A percentile compares a stretch with the other conserved stretches of the same genome.
Conservation (phyloP, 2,329 filamentous ascomycete species). For the Colletotrichum incanum region DNA sequence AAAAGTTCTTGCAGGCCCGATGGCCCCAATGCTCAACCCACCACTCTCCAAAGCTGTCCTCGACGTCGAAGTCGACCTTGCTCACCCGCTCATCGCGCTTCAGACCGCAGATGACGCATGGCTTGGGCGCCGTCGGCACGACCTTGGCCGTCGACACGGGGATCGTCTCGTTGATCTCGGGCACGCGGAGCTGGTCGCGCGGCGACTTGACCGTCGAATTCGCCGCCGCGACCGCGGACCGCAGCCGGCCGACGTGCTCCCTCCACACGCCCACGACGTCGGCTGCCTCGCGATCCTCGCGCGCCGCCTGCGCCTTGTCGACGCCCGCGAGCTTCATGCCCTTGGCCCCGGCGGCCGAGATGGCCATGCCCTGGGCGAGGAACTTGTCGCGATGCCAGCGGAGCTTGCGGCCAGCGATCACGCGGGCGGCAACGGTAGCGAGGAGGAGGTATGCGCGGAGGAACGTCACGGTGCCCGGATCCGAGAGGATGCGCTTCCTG, state of each 20-base stretch:
- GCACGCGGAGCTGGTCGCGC: constrained; percentile 66
- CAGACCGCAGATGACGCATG: constrained; percentile 89
- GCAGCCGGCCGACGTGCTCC: constrained; percentile 80
- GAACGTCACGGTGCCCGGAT: constrained; percentile 74
- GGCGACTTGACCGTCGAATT: constrained; percentile 62
- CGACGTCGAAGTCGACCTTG: constrained; percentile 82
- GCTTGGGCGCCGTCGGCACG: constrained; percentile 80
- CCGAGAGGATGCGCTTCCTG: constrained; percentile 75
- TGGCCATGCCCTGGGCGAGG: constrained; percentile 89
- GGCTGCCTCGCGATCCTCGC: constrained; percentile 87
- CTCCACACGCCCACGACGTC: constrained; percentile 85
- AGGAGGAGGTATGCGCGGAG: constrained; percentile 76
- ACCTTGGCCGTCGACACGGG: constrained; percentile 78
- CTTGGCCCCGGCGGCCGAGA: constrained; percentile 82
- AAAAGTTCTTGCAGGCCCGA: constrained; percentile 85
- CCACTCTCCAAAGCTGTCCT: constrained; percentile 97
- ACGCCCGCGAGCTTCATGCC: constrained; percentile 94
- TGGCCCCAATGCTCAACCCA: constrained; percentile 94
- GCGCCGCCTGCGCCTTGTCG: constrained; percentile 85
- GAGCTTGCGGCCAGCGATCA: constrained; percentile 87
- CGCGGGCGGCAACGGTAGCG: constrained; percentile 79
- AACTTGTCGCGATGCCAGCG: constrained; percentile 94
- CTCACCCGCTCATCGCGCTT: constrained; percentile 87
- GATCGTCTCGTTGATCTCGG: constrained; percentile 81
- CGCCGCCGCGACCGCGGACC: constrained; percentile 78